Base-by-base conservation (phyloP, 2,329 filamentous ascomycete species). In the Pseudofabraea citricarpa region DNA sequence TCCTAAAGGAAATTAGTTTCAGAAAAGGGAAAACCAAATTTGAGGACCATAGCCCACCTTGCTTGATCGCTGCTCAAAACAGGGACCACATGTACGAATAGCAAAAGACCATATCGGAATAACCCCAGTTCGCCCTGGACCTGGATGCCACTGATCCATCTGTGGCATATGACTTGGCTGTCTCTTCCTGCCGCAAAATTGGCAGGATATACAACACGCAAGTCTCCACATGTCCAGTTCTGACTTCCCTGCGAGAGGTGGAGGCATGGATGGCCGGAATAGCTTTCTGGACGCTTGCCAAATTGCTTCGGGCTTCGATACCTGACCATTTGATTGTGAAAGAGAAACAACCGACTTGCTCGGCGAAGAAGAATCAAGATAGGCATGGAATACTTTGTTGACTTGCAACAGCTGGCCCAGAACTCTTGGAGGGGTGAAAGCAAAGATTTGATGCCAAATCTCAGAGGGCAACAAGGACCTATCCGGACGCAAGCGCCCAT, bases 221-320 rank as follows among this genome's bases (percentile, higher is more conserved):
- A 93, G 68, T 56, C 76, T 77, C 77, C 87, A 89, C 85, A 90
- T 90, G 32, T 83, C 77, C 51, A 87, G 68, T 63, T 93, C 87
- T 32, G 77, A 77, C 58, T 75, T 77, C 45, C 72, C 74, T 41
- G 69, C 67, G 39, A 91, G 70, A 21, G 87, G 87, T 44, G 73
- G 72, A 36, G 87, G 87, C 69, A 90, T 79, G 52, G 75, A 74
- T 20, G 79, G 79, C 67, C 78, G 77, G 61, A 79, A 82, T 16
- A 69, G 65, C 54, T 80, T 80, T 57, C 86, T 78, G 55, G 86
- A 85, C 52, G 72, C 68, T 59, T 76, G 75, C 87, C 87, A 91
- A 55, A 91, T 80, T 37, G 68, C 65, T 58, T 88, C 78, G 55
- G 84, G 78, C 57, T 76, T 75, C 54, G 74, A 56, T 33, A 62